Conservation (phyloP, 2,329 filamentous ascomycete species). For the Neonectria punicea region DNA sequence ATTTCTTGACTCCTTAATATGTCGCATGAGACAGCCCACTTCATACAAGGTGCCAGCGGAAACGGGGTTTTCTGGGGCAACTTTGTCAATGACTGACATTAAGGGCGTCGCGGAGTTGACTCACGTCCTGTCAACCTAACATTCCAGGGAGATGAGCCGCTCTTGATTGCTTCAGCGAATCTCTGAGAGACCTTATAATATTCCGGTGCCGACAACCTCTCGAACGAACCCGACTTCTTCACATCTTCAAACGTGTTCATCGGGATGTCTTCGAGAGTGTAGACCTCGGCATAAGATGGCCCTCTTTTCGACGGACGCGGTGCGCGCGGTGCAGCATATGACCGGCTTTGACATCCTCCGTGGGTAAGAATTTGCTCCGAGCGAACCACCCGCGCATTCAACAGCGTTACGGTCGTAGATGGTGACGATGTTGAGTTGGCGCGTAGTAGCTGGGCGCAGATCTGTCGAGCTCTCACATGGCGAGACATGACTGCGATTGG, state of each 20-base stretch:
- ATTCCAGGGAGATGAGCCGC: slow-evolving; percentile 34
- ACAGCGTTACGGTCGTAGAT: background rate
- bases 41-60: slow-evolving; percentile 39
- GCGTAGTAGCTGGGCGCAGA: slow-evolving; percentile 25
- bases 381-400: background rate
- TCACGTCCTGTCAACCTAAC: slow-evolving; percentile 38
- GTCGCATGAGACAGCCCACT: slow-evolving; percentile 43
- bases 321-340: slow-evolving; percentile 31
- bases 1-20: slow-evolving; percentile 18
- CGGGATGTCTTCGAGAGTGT: slow-evolving; percentile 39
- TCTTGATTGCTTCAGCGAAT: slow-evolving; percentile 37
- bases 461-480: slow-evolving; percentile 6
- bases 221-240: slow-evolving; percentile 26
- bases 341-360: slow-evolving; percentile 25
- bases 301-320: slow-evolving; percentile 25
- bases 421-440: slow-evolving; percentile 1
- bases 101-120: slow-evolving; percentile 8
- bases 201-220: slow-evolving; percentile 31
- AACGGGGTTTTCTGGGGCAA: slow-evolving; percentile 32
- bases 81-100: slow-evolving; percentile 13
- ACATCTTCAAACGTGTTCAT: slow-evolving; percentile 35
- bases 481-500: slow-evolving; percentile 12
- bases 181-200: slow-evolving; percentile 39
- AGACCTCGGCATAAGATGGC: slow-evolving; percentile 22
- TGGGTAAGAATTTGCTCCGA: slow-evolving; percentile 1